Evolutionary conservation across 139 green algal genomes (phyloP), one percentile per base, ranked within the genome.

Genomic region (Tetratostichococcus sp.): DNA sequence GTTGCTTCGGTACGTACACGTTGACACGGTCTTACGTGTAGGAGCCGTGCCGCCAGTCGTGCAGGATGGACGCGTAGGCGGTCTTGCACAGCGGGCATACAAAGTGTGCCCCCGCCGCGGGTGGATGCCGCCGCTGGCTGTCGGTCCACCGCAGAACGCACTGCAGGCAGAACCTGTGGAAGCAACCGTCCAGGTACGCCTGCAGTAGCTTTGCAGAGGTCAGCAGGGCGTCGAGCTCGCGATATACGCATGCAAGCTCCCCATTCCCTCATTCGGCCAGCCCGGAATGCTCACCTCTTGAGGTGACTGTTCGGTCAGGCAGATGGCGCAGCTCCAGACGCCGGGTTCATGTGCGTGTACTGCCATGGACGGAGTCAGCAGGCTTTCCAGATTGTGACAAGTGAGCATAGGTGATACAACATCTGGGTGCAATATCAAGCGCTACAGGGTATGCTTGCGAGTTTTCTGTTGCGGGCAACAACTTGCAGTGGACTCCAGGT

Each of bases 101-200:
- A 19, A 77, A 57, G 1, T 14, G 3, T 0, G 66, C 30, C 26
- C 66, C 77, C 31, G 25, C 67, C 35, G 26, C 39, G 1, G 65
- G 28, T n/a, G 43, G 35, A 33, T 75, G 43, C 33, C 58, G 33
- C 28, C 33, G 57, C 66, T 83, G 79, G 11, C 23, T 43, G 0
- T 67, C 34, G 25, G 30, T 73, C 79, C 79, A 83, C 16, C 65
- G 43, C 34, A 32, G 23, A 14, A 83, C 70, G 72, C 79, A 84
- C 43, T 62, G 21, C 2, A 75, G 68, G 70, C 77, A 79, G 33
- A 82, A 84, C 11, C 73, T 67, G 30, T 84, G 79, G 32, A 74
- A 77, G 75, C 79, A 84, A 19, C 21, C 19, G 28, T 84, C 75
- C 19, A 84, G n/a, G 31, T 77, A 84, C 0, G 79, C 69, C 33